Evolutionary conservation across 2,329 filamentous ascomycete species (phyloP), one percentile per base, ranked within the genome.

Genomic region (Exophiala dermatitidis): DNA sequence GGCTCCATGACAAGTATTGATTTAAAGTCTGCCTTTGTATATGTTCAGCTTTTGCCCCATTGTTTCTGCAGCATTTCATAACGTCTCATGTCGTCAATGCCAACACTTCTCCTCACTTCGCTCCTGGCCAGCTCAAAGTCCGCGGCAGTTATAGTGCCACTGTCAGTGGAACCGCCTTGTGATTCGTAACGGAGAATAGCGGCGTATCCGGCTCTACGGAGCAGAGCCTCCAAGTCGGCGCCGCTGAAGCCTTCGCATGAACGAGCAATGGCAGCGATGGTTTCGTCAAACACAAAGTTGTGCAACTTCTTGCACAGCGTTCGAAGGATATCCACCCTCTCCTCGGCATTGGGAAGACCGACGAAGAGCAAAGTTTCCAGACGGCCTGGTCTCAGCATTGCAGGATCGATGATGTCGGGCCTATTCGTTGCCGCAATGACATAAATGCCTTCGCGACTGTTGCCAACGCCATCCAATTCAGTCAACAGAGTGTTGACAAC

Each of bases 401-500:
- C 93, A 1, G 88, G 84, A 67, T 98, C 93, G 62, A 98, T 97
- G 73, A 95, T 95, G 66, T 97, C 91, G 0, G 91, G 91, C 0
- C 93, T 77, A 69, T 98, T 98, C 1, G 93, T 97, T 0, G 93
- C 93, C 28, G 88, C 93, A 54, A 98, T 89, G 10, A 98, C 85
- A 69, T 93, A 97, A 58, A 98, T 90, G 10, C 91, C 91, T 44
- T 83, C 79, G 36, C 93, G 82, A 61, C 81, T 84, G 58, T 80
- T 82, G 34, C 72, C 72, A 4, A 94, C 79, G 47, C 93, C 93
- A 65, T 98, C 93, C 1, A 98, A 80, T 68, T 98, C 93, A 0
- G 93, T 94, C 32, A 98, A 83, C 0, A 98, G 78, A 0, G 91
- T 94, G 68, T 97, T 97, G 61, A 98, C 93, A 2, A 98, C 88